Conservation (phyloP, 179 eudicot genomes). For the Spergularia azorica region DNA sequence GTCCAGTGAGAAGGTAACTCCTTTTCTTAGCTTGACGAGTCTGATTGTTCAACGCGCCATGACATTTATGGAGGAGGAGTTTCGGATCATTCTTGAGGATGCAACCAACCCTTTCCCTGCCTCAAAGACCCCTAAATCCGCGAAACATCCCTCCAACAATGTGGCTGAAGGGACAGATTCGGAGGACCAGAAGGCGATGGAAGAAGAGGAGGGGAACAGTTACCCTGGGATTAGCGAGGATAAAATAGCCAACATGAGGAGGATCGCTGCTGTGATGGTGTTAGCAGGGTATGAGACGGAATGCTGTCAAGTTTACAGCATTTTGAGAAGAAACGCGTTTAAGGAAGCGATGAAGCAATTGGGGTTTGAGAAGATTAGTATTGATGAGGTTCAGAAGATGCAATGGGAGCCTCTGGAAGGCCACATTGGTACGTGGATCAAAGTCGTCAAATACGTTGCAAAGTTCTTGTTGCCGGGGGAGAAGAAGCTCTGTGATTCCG, state of each 20-base stretch:
- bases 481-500: constrained; percentile 38
- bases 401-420: constrained; percentile 64
- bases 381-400: constrained; percentile 65
- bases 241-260: constrained; percentile 31
- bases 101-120: constrained; percentile 10
- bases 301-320: constrained; percentile 57
- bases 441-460: constrained; percentile 46
- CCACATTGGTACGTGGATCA: constrained; percentile 59
- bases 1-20: constrained; percentile 16
- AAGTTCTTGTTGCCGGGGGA: constrained; percentile 53
- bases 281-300: constrained; percentile 62
- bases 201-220: constrained; percentile 14
- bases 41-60: constrained; percentile 58
- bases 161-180: constrained; percentile 13
- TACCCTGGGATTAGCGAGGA: constrained; percentile 47
- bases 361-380: constrained; percentile 55
- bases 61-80: constrained; percentile 65
- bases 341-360: constrained; percentile 43
- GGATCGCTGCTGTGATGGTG: constrained; percentile 50
- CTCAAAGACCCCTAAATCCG: constrained; percentile 16
- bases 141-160: constrained; percentile 8
- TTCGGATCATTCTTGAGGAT: constrained; percentile 53
- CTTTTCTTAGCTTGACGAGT: constrained; percentile 34
- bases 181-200: constrained; percentile 14
- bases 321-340: constrained; percentile 50